Conservation (phyloP, 345 rosid species). For the Luvunga scandens region DNA sequence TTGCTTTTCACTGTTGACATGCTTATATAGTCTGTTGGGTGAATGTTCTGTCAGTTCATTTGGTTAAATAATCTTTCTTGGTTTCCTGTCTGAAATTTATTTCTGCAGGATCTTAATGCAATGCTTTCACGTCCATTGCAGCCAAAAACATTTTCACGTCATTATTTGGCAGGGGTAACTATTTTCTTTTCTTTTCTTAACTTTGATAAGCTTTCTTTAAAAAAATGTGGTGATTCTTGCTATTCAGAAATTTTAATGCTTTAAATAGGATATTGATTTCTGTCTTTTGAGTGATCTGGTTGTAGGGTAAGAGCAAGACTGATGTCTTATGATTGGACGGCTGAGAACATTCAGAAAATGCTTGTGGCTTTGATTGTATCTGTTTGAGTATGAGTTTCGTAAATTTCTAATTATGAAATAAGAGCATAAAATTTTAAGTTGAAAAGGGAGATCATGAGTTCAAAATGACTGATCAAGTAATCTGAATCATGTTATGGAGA, state of each 20-base stretch:
- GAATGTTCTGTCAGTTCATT: neutral
- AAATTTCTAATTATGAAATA: neutral
- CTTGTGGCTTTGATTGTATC: neutral
- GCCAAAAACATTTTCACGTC: conserved; percentile 80
- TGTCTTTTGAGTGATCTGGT: neutral
- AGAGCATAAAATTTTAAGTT: neutral
- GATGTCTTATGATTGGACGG: neutral
- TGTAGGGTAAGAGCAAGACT: neutral
- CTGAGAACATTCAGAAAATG: neutral
- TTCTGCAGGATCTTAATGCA: conserved; percentile 66
- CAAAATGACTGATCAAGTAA: neutral
- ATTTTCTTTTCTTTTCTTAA: neutral
- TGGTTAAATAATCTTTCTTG: neutral
- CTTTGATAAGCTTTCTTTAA: neutral
- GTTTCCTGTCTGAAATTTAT: conserved; percentile 5
- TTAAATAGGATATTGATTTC: neutral
- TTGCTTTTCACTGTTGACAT: neutral
- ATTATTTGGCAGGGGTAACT: conserved; percentile 87
- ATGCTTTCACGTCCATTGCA: conserved; percentile 73
- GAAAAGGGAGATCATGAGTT: neutral
- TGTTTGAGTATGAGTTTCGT: neutral
- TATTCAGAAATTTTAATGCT: neutral
- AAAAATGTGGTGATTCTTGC: neutral
- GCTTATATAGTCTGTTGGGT: neutral
- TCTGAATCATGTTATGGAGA: neutral